Evolutionary conservation across 371 early-diverging fungal species (phyloP).

Genomic region (Mortierella sp.): DNA sequence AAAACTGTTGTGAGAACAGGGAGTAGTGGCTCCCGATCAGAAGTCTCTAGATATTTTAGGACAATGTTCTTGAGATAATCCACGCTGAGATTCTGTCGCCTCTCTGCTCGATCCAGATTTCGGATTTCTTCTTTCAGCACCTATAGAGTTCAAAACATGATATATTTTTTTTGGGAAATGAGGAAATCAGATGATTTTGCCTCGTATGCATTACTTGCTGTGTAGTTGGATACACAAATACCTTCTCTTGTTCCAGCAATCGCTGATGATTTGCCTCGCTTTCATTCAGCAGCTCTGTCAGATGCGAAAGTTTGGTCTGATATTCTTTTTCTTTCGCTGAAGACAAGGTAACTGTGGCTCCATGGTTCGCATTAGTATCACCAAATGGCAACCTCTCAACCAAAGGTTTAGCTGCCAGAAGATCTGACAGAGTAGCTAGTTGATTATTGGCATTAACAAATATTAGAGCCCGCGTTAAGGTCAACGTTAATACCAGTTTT

Average conservation of each 20-base stretch:
- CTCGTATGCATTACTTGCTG: no score
- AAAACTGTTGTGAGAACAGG: slow-evolving; percentile 50
- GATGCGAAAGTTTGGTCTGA: slow-evolving; percentile 63
- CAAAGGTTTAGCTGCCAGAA: slow-evolving; percentile 46
- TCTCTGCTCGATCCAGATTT: slow-evolving; percentile 70
- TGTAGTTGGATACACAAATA: slow-evolving; percentile 14
- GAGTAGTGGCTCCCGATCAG: slow-evolving; percentile 63
- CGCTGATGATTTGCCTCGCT: slow-evolving; percentile 67
- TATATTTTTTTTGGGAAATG: neutral
- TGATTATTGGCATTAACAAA: neutral
- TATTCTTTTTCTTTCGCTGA: slow-evolving; percentile 51
- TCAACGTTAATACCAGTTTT: neutral
- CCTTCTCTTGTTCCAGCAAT: slow-evolving; percentile 71
- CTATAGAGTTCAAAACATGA: slow-evolving; percentile 8
- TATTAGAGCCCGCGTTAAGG: neutral
- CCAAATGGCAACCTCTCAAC: slow-evolving; percentile 46
- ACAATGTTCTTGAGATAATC: slow-evolving; percentile 77
- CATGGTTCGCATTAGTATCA: slow-evolving; percentile 21
- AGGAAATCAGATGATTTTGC: neutral
- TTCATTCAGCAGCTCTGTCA: slow-evolving; percentile 71
- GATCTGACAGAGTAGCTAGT: slow-evolving; percentile 55
- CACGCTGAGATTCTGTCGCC: slow-evolving; percentile 71
- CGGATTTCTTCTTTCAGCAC: slow-evolving; percentile 62
- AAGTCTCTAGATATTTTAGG: slow-evolving; percentile 67
- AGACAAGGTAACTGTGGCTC: slow-evolving; percentile 13